Conservation (phyloP, 2,329 filamentous ascomycete species). For the Ophidiomyces ophidiicola region DNA sequence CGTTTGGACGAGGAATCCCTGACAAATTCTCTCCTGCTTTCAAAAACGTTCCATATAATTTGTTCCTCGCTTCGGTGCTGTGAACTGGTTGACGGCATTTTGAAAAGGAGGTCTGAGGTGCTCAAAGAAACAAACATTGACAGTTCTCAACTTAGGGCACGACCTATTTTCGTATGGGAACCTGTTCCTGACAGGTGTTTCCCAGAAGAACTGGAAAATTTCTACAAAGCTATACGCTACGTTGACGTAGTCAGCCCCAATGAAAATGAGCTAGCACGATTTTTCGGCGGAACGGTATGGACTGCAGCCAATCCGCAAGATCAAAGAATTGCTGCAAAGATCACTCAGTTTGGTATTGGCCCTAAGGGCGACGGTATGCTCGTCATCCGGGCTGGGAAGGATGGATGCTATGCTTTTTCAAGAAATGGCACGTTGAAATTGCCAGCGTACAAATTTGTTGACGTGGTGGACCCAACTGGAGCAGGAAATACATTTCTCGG, state of each 20-base stretch:
- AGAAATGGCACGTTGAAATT: conserved; percentile 48
- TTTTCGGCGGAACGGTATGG: conserved; percentile 53
- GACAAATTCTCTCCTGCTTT: conserved; percentile 51
- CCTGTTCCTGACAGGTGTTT: conserved; percentile 82
- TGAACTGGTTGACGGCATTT: conserved; percentile 60
- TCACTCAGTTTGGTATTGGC: conserved; percentile 29
- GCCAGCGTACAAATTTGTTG: conserved; percentile 56
- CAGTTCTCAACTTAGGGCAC: conserved; percentile 31
- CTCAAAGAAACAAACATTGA: conserved; percentile 20
- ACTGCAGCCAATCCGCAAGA: conserved; percentile 20
- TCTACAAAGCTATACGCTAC: conserved; percentile 40
- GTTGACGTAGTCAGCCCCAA: conserved; percentile 64
- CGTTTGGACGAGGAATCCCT: conserved; percentile 65
- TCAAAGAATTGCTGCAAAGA: conserved; percentile 24
- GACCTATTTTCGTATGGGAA: conserved; percentile 82
- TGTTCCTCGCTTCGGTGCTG: conserved; percentile 69
- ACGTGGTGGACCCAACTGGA: conserved; percentile 81
- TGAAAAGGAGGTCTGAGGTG: conserved; percentile 37
- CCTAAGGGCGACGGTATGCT: conserved; percentile 28
- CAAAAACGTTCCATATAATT: conserved; percentile 75
- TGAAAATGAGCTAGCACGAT: conserved; percentile 71
- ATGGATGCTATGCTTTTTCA: conserved; percentile 42
- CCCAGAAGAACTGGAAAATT: conserved; percentile 47
- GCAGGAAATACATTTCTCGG: conserved; percentile 84
- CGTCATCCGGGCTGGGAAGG: conserved; percentile 49